A percentile compares a stretch with the other conserved stretches of the same genome.
Conservation (phyloP, 768 basidiomycete species). For the Russula earlei region DNA sequence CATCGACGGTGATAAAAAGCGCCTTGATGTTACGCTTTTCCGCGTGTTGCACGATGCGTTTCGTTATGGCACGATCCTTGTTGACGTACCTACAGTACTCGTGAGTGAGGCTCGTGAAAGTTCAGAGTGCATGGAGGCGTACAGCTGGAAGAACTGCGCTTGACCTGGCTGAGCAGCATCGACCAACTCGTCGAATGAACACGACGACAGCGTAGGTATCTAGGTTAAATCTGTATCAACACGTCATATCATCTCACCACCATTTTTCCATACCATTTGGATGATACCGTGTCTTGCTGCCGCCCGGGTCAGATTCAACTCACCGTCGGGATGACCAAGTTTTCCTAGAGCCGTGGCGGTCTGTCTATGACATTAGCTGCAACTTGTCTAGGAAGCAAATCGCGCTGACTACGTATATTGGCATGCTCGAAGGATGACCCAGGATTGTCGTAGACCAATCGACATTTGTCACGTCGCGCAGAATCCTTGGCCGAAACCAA, state of each 20-base stretch:
- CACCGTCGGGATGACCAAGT: conserved; percentile 92
- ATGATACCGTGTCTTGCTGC: conserved; percentile 72
- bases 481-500: conserved; percentile 30
- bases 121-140: conserved; percentile 21
- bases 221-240: conserved; percentile 23
- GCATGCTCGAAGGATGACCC: conserved; percentile 65
- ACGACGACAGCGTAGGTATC: conserved; percentile 94
- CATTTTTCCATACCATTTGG: conserved; percentile 69
- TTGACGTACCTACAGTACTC: conserved; percentile 66
- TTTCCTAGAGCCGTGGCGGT: conserved; percentile 88
- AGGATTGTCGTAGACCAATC: conserved; percentile 80
- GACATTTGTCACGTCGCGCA: conserved; percentile 79
- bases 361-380: conserved; percentile 23
- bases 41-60: conserved; percentile 82
- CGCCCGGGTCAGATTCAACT: conserved; percentile 82
- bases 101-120: conserved; percentile 5
- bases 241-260: too few relatives aligned
- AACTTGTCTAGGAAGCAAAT: not conserved
- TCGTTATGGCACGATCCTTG: conserved; percentile 77
- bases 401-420: conserved; percentile 62
- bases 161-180: conserved; percentile 75
- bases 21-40: conserved; percentile 86
- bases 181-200: conserved; percentile 93
- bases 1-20: conserved; percentile 95
- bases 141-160: conserved; percentile 81